Percentiles rank a stretch among this genome's conserved stretches.
Conservation (phyloP, 179 eudicot genomes). For the Spinacia oleracea region DNA sequence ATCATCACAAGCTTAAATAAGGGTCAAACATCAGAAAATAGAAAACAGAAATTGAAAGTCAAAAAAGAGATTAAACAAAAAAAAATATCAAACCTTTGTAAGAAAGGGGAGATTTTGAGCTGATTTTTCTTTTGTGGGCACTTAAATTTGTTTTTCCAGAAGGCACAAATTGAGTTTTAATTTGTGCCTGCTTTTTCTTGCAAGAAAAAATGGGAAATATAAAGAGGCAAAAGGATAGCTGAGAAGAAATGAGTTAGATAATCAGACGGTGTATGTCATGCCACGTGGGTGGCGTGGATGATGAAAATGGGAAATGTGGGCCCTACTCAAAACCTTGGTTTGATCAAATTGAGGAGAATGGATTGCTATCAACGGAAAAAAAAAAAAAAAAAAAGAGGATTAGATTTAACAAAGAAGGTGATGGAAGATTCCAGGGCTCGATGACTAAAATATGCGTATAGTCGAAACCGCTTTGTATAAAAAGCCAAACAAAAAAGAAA, state of each 20-base stretch:
- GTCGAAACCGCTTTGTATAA: constrained; percentile 16
- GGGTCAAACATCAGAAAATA: not conserved
- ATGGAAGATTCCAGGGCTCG: constrained; percentile 18
- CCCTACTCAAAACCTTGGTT: constrained; percentile 20
- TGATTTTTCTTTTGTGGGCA: not conserved
- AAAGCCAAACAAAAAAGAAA: not conserved
- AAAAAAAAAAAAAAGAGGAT: not conserved
- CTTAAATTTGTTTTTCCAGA: not conserved
- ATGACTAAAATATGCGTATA: constrained; percentile 2
- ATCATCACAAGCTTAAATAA: not conserved
- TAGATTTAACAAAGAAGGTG: not conserved
- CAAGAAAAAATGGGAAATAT: constrained; percentile 20
- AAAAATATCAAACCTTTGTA: constrained; percentile 26
- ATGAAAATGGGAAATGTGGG: not conserved
- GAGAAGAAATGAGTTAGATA: not conserved
- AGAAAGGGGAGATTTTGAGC: constrained; percentile 5
- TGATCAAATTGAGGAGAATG: constrained; percentile 11
- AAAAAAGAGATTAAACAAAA: too few relatives aligned
- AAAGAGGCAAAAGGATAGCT: constrained; percentile 19
- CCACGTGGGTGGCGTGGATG: constrained; percentile 34
- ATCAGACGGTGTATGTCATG: not conserved
- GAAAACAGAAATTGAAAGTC: constrained; percentile 1
- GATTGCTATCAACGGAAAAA: constrained; percentile 1
- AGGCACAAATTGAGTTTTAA: constrained; percentile 38
- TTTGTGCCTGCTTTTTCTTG: constrained; percentile 37